Base-by-base conservation (phyloP, 768 basidiomycete species). In the Mycena belliarum region DNA sequence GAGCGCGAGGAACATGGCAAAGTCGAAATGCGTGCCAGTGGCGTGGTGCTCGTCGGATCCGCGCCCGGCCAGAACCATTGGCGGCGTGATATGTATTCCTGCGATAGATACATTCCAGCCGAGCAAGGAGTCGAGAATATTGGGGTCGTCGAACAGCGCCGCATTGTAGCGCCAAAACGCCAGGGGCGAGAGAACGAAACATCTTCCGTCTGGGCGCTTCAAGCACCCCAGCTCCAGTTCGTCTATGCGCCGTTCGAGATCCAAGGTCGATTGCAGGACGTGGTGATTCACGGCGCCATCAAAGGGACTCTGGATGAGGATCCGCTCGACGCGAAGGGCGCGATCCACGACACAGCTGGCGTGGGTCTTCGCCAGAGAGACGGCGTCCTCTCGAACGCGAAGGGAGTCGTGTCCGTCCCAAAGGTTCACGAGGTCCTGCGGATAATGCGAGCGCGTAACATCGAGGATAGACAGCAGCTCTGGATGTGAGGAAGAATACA, bases 61-160 rank as follows among this genome's bases (percentile, higher is more conserved):
- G 55, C 88, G 78, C 20, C 89, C 86, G 9, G 89, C 89, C 35
- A 94, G 73, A 28, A 92, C 88, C 87, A 92, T 92, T 42, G 82
- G 78, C 2, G 87, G 82, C 11, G 84, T 86, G 45, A 93, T 72
- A 21, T 82, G 77, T 26, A 93, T 79, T 25, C 85, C 87, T 46
- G 80, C 78, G n/a, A 85, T 65, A 20, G 87, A 79, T 26, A 82
- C 70, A 63, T 88, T 88, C 38, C 76, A 72, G 35, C 74, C 72
- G 40, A 72, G 55, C 57, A 93, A 74, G 1, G 88, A 85, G 49
- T 82, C 77, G 52, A 85, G 70, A 26, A 92, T 76, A 64, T 85
- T 80, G 40, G 65, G 50, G 67, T 89, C 88, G 6, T 79, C 74
- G 41, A 67, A 71, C 29, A 93, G 71, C 16, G 73, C 67, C 67